Percentiles rank a stretch among this genome's conserved stretches.
Conservation (phyloP, 768 basidiomycete species). For the Nevesoporus exiguus region DNA sequence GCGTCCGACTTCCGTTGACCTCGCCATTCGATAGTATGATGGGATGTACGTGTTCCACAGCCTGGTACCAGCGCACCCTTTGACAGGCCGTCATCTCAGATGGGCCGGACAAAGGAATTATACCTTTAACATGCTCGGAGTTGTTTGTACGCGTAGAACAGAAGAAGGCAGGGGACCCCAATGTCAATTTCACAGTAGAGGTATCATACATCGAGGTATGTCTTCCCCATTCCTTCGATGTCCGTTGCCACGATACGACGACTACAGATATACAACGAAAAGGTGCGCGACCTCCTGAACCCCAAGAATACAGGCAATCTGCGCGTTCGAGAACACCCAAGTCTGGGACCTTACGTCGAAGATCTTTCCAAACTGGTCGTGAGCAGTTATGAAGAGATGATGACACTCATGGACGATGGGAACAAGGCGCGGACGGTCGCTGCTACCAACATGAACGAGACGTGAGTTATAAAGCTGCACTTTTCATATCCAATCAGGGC, state of each 20-base stretch:
- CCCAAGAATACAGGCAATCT: constrained; percentile 96
- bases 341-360: constrained; percentile 96
- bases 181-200: constrained; percentile 85
- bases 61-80: background rate
- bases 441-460: constrained; percentile 99
- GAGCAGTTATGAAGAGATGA: constrained; percentile 91
- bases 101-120: constrained; percentile 94
- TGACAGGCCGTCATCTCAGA: constrained; percentile 45
- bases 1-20: constrained; percentile 6
- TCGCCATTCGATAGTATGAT: constrained; percentile 65
- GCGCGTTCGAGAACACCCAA: constrained; percentile 96
- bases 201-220: constrained; percentile 95
- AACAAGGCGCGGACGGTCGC: constrained; percentile 99
- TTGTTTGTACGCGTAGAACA: constrained; percentile 79
- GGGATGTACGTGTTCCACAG: constrained; percentile 66
- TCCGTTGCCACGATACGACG: background rate
- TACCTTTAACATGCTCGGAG: constrained; percentile 91
- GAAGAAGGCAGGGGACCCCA: constrained; percentile 60
- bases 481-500: background rate
- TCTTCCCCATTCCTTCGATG: background rate
- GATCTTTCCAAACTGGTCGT: constrained; percentile 93
- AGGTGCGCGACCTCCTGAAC: constrained; percentile 95
- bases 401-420: constrained; percentile 99
- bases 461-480: constrained; percentile 48
- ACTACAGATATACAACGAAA: constrained; percentile 88